phyloP scores from a whole-genome alignment of 2,329 filamentous ascomycete species.

The Botrytis medusae region DNA sequence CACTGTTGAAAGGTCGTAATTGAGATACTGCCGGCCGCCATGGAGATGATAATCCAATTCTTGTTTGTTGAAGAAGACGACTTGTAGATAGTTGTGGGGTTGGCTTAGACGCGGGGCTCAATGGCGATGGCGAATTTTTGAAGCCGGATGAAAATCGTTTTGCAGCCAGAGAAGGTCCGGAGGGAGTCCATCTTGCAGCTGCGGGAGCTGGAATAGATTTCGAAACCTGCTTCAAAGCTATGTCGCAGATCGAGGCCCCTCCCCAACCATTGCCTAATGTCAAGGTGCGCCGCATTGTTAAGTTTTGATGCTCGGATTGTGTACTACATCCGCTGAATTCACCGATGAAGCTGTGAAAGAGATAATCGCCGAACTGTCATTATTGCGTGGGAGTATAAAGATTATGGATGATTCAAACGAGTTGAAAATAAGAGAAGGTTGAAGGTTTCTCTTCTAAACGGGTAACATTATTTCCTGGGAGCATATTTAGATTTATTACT shows the following conservation, averaged over 20 bases:
- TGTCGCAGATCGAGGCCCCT: slow-evolving; percentile 27
- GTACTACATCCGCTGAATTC: slow-evolving; percentile 34
- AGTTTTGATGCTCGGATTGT: slow-evolving; percentile 20
- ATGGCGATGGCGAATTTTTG: slow-evolving; percentile 22
- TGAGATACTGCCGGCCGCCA: slow-evolving; percentile 38
- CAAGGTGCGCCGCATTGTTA: slow-evolving; percentile 35
- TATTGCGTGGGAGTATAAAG: slow-evolving; percentile 26
- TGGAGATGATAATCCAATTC: slow-evolving; percentile 29
- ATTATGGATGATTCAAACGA: background rate
- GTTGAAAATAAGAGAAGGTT: background rate
- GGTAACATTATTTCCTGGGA: background rate
- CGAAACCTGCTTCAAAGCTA: slow-evolving; percentile 33
- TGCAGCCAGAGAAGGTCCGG: slow-evolving; percentile 10
- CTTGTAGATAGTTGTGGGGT: slow-evolving; percentile 23
- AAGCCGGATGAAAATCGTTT: slow-evolving; percentile 29
- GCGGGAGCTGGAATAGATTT: slow-evolving; percentile 23
- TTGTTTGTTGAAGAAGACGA: slow-evolving; percentile 25
- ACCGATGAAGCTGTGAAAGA: slow-evolving; percentile 31
- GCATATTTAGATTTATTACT: background rate
- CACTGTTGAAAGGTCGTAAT: slow-evolving; percentile 36
- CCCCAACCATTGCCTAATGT: slow-evolving; percentile 31
- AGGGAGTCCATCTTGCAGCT: slow-evolving; percentile 23
- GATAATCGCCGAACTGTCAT: slow-evolving; percentile 33
- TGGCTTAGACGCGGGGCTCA: slow-evolving; percentile 22
- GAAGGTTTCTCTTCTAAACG: background rate